Conservation (phyloP, 2,329 filamentous ascomycete genomes). For the Fusarium phyllophilum region DNA sequence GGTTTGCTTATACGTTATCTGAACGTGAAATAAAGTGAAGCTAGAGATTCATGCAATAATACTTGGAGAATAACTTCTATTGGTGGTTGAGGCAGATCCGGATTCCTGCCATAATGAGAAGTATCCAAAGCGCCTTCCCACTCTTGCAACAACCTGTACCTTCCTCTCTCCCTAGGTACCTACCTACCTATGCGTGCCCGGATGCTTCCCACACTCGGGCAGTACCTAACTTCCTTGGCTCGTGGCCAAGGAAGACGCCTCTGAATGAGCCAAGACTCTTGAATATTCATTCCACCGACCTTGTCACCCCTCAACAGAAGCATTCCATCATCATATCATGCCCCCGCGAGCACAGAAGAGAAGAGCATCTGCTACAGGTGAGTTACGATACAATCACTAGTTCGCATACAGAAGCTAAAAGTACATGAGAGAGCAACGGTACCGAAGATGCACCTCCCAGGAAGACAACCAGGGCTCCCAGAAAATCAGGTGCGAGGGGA, state of each 20-base stretch:
- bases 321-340: slow-evolving; percentile 29
- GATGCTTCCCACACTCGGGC: neutral
- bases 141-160: neutral
- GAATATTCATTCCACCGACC: neutral
- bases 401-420: neutral
- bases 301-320: neutral
- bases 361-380: slow-evolving; percentile 38
- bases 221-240: neutral
- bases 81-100: neutral
- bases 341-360: slow-evolving; percentile 44
- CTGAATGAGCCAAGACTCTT: too few relatives aligned
- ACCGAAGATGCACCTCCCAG: slow-evolving; percentile 18
- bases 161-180: neutral
- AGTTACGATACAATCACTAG: neutral
- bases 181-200: neutral
- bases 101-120: neutral
- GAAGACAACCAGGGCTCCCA: slow-evolving; percentile 20
- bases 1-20: slow-evolving; percentile 17
- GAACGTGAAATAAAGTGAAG: neutral
- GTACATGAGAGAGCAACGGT: slow-evolving; percentile 18
- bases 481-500: slow-evolving; percentile 13
- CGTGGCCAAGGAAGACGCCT: neutral
- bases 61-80: neutral
- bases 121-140: neutral
- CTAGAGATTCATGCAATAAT: neutral